Conservation (phyloP, 2,329 filamentous ascomycete species). For the Emmonsia crescens region DNA sequence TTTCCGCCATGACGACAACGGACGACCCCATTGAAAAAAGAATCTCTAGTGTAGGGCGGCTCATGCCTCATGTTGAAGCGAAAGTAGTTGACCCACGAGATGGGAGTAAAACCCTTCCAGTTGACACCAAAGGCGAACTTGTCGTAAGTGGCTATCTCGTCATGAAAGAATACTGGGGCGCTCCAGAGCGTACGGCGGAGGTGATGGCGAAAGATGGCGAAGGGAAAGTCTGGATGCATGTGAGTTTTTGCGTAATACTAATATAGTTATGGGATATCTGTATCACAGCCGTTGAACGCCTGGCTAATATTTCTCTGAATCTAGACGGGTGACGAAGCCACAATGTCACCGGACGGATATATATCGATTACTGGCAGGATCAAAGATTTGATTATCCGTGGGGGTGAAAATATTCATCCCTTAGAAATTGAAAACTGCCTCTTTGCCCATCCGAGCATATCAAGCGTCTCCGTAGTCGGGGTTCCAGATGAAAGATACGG, state of each 20-base stretch:
- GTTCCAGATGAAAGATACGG: constrained; percentile 73
- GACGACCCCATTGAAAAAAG: constrained; percentile 62
- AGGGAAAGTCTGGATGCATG: constrained; percentile 66
- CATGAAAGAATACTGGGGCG: constrained; percentile 86
- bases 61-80: constrained; percentile 69
- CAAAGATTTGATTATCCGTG: constrained; percentile 91
- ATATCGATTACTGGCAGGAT: constrained; percentile 81
- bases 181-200: constrained; percentile 56
- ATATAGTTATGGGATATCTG: background rate
- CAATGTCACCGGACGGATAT: constrained; percentile 73
- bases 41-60: constrained; percentile 64
- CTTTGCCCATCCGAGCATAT: constrained; percentile 57
- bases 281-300: background rate
- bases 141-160: constrained; percentile 75
- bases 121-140: constrained; percentile 65
- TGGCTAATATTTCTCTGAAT: background rate
- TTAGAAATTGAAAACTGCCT: constrained; percentile 86
- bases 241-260: constrained; percentile 19
- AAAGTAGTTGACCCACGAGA: constrained; percentile 67
- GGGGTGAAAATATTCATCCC: constrained; percentile 92
- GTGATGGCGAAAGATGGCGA: constrained; percentile 50
- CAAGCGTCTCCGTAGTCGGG: constrained; percentile 73
- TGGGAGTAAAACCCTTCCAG: constrained; percentile 46
- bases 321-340: constrained; percentile 83
- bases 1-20: constrained; percentile 67